Percentiles rank a stretch among this genome's conserved stretches.
phyloP scores from a whole-genome alignment of 2,329 filamentous ascomycete genomes.

The Pseudofabraea citricarpa region DNA sequence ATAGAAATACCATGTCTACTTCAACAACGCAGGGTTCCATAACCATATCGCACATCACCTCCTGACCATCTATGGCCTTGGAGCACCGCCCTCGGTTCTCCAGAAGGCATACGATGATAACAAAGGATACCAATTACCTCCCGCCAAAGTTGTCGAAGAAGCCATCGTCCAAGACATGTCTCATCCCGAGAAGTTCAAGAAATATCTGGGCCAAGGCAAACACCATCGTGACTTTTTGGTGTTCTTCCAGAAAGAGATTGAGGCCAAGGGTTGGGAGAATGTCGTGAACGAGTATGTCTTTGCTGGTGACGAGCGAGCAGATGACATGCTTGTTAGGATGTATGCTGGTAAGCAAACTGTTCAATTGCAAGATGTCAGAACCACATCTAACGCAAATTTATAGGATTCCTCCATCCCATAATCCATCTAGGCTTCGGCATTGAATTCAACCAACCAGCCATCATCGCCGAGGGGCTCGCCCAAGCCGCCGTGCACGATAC shows the following conservation, averaged over 20 bases:
- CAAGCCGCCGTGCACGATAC: conserved; percentile 66
- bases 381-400: too few species aligned
- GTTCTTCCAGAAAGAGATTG: conserved; percentile 74
- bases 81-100: conserved; percentile 56
- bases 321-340: conserved; percentile 65
- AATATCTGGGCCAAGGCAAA: conserved; percentile 56
- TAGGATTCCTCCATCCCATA: conserved; percentile 70
- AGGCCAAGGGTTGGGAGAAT: conserved; percentile 53
- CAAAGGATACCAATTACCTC: conserved; percentile 58
- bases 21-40: conserved; percentile 71
- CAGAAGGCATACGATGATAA: conserved; percentile 62
- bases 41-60: conserved; percentile 81
- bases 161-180: conserved; percentile 41
- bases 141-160: conserved; percentile 40
- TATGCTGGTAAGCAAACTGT: conserved; percentile 51
- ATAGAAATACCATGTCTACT: conserved; percentile 73
- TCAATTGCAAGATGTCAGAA: too few species aligned
- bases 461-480: conserved; percentile 76
- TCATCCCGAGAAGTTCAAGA: conserved; percentile 48
- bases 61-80: conserved; percentile 71
- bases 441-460: conserved; percentile 76
- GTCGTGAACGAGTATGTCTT: conserved; percentile 67
- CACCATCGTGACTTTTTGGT: conserved; percentile 70
- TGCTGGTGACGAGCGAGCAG: conserved; percentile 55
- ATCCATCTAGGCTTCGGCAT: conserved; percentile 84